Conservation (phyloP, 345 rosid genomes). For the Pistacia vera region DNA sequence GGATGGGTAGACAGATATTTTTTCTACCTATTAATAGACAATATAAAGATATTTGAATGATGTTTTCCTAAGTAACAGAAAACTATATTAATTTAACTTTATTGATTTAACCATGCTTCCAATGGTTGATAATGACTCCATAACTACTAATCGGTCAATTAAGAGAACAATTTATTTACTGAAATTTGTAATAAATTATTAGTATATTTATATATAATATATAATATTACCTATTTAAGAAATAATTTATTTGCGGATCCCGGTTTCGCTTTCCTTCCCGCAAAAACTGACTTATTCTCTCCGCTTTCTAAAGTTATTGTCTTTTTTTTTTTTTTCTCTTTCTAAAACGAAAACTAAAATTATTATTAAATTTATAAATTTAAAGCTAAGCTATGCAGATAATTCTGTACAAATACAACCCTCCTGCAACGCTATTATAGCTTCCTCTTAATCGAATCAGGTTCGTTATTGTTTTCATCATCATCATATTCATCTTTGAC, state of each 20-base stretch:
- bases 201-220: too few species aligned
- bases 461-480: constrained; percentile 19
- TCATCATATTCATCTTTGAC: background rate
- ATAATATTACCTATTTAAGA: background rate
- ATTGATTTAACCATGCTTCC: too few species aligned
- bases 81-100: too few species aligned
- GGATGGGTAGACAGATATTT: too few species aligned
- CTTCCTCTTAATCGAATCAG: constrained; percentile 35
- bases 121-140: too few species aligned
- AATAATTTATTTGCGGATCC: background rate
- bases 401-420: constrained; percentile 12
- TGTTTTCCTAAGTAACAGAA: too few species aligned
- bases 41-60: too few species aligned
- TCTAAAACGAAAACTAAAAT: background rate
- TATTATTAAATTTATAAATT: background rate
- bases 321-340: constrained; percentile 1
- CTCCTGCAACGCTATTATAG: constrained; percentile 18
- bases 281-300: constrained; percentile 31
- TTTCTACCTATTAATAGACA: too few species aligned
- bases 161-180: too few species aligned
- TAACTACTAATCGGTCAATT: too few species aligned
- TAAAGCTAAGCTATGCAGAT: background rate
- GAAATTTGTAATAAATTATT: too few species aligned
- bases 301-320: background rate
- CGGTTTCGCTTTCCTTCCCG: constrained; percentile 32